Base-by-base conservation (phyloP, 2,329 filamentous ascomycete genomes). In the Phaeophleospora eucalypticola region DNA sequence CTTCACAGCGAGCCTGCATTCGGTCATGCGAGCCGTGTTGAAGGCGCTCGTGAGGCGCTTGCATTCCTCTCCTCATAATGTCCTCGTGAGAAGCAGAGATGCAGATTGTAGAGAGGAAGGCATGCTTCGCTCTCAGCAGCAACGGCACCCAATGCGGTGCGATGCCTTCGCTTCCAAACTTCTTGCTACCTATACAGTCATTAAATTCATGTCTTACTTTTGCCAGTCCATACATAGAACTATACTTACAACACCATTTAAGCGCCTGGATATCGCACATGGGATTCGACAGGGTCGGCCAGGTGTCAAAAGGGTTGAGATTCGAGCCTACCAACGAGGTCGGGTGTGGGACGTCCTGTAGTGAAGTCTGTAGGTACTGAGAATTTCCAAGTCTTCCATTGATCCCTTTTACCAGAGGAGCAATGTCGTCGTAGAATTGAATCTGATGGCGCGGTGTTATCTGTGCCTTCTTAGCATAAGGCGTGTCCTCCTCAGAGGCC, bases 21-120 rank as follows among this genome's bases (percentile, higher is more conserved):
- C 58, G 46, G 27, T 57, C 53, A 17, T 50, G 46, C 10, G 53
- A 58, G 15, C 54, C 57, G 9, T 43, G 41, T 15, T 42, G 49
- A 7, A 38, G 43, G 12, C 53, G 41, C 34, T 56, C 46, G 24
- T 56, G 46, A 2, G 54, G 46, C 2, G 52, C 48, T 16, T 51
- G 47, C 2, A 51, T 43, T 9, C 47, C 52, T 39, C 55, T 53
- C 18, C 50, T 52, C 61, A 66, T 66, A 35, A 63, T 58, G 36
- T 65, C 63, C 6, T 63, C 58, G 29, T 66, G 60, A 2, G 62
- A 60, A 8, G 63, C 53, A 3, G 63, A 63, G 9, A 65, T 59
- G 41, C 58, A 62, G 1, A 66, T 46, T 2, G 60, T 65, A 46
- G 59, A 61, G 17, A 65, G 44, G 29, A 65, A 65, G 1, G 62